phyloP scores from a whole-genome alignment of 1,284 basidiomycete species.

The Waitea zeae region DNA sequence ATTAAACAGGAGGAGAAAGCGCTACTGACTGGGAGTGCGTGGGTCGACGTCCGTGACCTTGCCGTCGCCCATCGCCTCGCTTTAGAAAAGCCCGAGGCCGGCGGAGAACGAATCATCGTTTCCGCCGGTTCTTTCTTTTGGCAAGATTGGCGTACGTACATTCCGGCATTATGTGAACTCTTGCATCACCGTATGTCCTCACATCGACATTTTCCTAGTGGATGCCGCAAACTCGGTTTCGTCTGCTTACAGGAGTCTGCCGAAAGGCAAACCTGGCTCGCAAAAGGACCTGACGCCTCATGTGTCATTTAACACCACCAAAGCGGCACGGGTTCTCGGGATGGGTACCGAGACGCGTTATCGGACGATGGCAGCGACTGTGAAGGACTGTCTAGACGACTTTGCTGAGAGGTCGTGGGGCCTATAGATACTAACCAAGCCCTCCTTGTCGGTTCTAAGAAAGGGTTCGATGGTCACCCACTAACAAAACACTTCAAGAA shows the following conservation, averaged over 20 bases:
- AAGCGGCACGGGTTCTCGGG: too few species aligned
- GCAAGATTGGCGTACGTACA: conserved; percentile 2
- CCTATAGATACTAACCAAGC: too few species aligned
- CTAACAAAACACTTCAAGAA: too few species aligned
- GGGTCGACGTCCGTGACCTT: conserved; percentile 47
- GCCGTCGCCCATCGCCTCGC: conserved; percentile 39
- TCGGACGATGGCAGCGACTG: too few species aligned
- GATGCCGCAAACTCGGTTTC: conserved; percentile 1
- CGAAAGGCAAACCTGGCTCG: conserved; percentile 2
- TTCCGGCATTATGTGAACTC: not conserved
- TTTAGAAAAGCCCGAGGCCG: conserved; percentile 33
- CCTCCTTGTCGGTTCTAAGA: too few species aligned
- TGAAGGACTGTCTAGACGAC: too few species aligned
- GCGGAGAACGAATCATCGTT: conserved; percentile 40
- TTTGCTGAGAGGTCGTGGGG: too few species aligned
- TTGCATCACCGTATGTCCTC: too few species aligned
- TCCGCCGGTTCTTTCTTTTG: conserved; percentile 14
- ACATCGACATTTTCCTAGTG: not conserved
- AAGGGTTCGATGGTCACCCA: too few species aligned
- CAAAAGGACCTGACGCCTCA: not conserved
- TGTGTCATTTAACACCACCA: too few species aligned
- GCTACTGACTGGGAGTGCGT: conserved; percentile 10
- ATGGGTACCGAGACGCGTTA: too few species aligned
- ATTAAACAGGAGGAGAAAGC: conserved; percentile 4
- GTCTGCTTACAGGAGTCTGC: not conserved